Conservation (phyloP, 2,329 filamentous ascomycete genomes). For the Cercospora nicotianae region DNA sequence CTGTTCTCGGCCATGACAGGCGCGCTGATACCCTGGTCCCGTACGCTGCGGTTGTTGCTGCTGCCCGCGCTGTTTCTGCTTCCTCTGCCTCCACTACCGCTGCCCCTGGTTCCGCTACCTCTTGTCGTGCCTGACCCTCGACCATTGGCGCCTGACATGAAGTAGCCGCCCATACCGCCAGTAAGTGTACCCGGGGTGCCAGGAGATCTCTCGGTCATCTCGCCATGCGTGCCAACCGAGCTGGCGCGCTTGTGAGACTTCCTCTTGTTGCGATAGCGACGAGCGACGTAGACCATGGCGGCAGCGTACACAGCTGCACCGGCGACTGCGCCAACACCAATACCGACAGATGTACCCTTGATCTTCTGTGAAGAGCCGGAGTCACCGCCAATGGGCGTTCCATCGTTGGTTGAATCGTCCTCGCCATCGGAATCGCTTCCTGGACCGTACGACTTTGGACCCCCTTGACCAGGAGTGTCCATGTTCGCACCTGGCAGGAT, state of each 20-base stretch:
- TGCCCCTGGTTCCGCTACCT: conserved; percentile 30
- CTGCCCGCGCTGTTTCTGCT: conserved; percentile 58
- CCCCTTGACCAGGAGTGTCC: conserved; percentile 39
- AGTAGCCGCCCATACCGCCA: conserved; percentile 46
- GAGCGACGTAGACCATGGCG: conserved; percentile 90
- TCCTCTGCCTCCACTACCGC: conserved; percentile 41
- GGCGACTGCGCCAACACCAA: conserved; percentile 74
- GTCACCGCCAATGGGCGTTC: conserved; percentile 53
- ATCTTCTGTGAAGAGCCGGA: conserved; percentile 57
- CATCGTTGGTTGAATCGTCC: conserved; percentile 41
- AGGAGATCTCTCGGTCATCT: conserved; percentile 43
- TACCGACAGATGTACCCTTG: conserved; percentile 64
- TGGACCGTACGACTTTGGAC: conserved; percentile 43
- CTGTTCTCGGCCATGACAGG: conserved; percentile 93
- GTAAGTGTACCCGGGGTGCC: conserved; percentile 24
- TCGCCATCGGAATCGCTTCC: conserved; percentile 37
- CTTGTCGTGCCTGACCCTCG: conserved; percentile 33
- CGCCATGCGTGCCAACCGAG: conserved; percentile 67
- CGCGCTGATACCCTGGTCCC: conserved; percentile 76
- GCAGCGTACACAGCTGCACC: conserved; percentile 86
- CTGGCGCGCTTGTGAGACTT: conserved; percentile 67
- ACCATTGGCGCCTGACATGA: conserved; percentile 68
- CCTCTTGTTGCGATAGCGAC: conserved; percentile 82
- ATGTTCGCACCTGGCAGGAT: conserved; percentile 55
- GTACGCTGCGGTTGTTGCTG: conserved; percentile 63